Base-by-base conservation (phyloP, 345 rosid genomes). In the Eucalyptus fibrosa region DNA sequence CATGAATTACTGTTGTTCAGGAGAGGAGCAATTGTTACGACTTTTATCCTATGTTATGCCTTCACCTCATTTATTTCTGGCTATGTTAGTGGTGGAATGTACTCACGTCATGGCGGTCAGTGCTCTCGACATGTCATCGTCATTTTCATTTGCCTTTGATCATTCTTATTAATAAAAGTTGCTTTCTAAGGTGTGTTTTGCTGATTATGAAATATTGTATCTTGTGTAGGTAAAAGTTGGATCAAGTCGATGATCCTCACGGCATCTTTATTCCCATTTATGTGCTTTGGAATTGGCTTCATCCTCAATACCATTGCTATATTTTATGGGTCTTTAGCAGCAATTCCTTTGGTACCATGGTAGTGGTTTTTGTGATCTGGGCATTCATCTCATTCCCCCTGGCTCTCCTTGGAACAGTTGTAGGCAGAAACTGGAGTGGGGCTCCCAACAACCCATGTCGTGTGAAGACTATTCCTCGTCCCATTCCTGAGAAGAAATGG, bases 1-100 rank as follows among this genome's bases (percentile, higher is more conserved):
- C 85, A 40, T 77, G 85, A 21, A 77, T 77, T 21, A 21, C 47
- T 77, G 88, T 88, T 80, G 37, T 83, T 40, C 95, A 98, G 99
- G 99, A 96, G 99, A 94, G 99, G 99, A 92, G 99, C 99, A 59
- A 98, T 98, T 91, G 99, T 96, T 90, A 98, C 99, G 45, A 97
- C 99, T 87, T 98, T 96, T 93, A 97, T 98, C 82, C 95, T 97
- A 45, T 98, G 99, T 89, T 98, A 98, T 89, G 99, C 99, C 87
- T 94, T 98, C 91, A 98, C 99, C 26, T 98, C 99, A 62, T 98
- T 98, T 90, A 92, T 98, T 89, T 94, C 99, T 91, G 99, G 99
- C 90, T 98, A 98, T 88, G 99, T 98, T 90, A 98, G 99, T 23
- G 99, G 99, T 88, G 99, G 99, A 82, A 96, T 98, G 99, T 97